Evolutionary conservation across 805 yeast species (phyloP).

Genomic region (Maudiozyma pseudohumilis): DNA sequence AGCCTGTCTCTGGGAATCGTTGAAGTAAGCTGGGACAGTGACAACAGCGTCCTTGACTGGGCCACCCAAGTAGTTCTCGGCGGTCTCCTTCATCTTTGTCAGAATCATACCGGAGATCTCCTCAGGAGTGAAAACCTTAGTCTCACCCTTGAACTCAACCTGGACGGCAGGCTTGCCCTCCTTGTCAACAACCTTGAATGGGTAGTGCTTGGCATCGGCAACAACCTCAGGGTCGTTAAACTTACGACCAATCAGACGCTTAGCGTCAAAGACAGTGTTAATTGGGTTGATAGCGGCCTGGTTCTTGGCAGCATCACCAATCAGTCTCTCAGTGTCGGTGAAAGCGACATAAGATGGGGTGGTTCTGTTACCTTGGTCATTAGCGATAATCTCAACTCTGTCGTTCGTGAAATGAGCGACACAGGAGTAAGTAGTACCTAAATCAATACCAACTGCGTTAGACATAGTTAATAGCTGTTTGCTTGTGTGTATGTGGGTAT

Average conservation of each 20-base stretch:
- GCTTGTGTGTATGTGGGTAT: neutral
- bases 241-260: constrained; percentile 89
- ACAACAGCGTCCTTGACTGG: constrained; percentile 83
- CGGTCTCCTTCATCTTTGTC: constrained; percentile 82
- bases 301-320: constrained; percentile 96
- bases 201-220: constrained; percentile 74
- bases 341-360: constrained; percentile 95
- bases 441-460: constrained; percentile 63
- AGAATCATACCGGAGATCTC: constrained; percentile 91
- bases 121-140: constrained; percentile 83
- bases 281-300: constrained; percentile 91
- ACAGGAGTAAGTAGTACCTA: constrained; percentile 89
- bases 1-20: constrained; percentile 97
- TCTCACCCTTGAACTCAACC: constrained; percentile 77
- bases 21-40: constrained; percentile 95
- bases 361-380: constrained; percentile 97
- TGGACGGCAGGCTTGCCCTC: constrained; percentile 72
- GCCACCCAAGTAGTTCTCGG: constrained; percentile 78
- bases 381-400: constrained; percentile 90
- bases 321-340: constrained; percentile 84
- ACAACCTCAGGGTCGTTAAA: constrained; percentile 71
- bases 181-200: constrained; percentile 67
- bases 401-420: constrained; percentile 91
- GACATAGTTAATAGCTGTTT: constrained; percentile 32
- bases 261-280: constrained; percentile 85